phyloP scores from a whole-genome alignment of 176 grass and related monocot species.

The Musa beccarii region DNA sequence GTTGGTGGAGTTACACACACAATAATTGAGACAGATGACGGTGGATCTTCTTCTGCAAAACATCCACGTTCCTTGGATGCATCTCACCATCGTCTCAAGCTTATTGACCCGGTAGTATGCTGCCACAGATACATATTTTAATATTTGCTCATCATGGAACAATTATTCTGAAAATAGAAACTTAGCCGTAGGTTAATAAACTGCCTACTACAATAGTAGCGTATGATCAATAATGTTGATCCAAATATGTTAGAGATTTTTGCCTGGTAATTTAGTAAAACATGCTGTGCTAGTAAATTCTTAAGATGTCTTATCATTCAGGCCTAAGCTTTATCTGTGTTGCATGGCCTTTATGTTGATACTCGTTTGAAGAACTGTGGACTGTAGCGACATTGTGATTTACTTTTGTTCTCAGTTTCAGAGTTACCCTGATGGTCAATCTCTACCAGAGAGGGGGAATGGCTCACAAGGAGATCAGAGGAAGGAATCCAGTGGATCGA shows the following conservation, averaged over 20 bases:
- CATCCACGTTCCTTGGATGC: conserved; percentile 24
- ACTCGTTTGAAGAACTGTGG: background rate
- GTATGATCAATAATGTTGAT: background rate
- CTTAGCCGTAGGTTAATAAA: background rate
- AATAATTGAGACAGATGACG: conserved; percentile 18
- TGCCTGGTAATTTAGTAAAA: background rate
- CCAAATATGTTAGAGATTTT: background rate
- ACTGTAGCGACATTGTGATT: background rate
- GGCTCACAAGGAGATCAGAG: conserved; percentile 26
- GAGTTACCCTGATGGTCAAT: conserved; percentile 17
- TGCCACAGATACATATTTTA: background rate
- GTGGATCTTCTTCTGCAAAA: conserved; percentile 25
- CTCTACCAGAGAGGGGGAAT: conserved; percentile 12
- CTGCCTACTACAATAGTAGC: background rate
- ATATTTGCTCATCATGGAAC: too few species aligned
- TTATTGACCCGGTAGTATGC: conserved; percentile 23
- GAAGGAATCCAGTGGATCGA: conserved; percentile 36
- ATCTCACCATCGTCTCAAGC: conserved; percentile 28
- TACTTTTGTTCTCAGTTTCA: background rate
- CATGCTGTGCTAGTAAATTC: background rate
- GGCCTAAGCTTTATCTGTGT: background rate
- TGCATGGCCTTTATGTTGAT: background rate
- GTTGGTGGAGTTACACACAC: conserved; percentile 37
- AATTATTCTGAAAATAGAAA: background rate
- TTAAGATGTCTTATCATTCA: too few species aligned